Evolutionary conservation across 805 yeast genomes (phyloP).

Genomic region (Kurtzmaniella cleridarum): DNA sequence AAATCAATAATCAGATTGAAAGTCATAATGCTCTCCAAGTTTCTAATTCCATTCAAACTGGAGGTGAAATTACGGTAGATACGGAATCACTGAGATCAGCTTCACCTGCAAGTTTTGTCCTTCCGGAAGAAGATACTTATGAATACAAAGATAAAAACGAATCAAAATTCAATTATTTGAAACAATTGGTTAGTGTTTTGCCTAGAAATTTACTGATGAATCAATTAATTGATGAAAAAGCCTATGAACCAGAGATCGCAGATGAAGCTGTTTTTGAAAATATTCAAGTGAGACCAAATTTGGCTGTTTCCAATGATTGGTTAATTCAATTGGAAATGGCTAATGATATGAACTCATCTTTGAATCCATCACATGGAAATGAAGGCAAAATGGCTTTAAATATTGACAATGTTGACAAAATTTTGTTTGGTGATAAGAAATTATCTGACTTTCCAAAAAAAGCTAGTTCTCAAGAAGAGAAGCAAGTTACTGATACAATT

Average conservation of each 20-base stretch:
- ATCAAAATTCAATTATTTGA: slow-evolving; percentile 27
- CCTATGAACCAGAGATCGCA: slow-evolving; percentile 61
- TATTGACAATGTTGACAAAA: slow-evolving; percentile 38
- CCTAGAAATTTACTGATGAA: slow-evolving; percentile 25
- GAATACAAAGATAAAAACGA: slow-evolving; percentile 7
- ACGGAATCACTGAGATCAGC: slow-evolving; percentile 14
- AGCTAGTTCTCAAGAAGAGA: too few relatives aligned
- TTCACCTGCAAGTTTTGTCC: slow-evolving; percentile 9
- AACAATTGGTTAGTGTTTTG: slow-evolving; percentile 25
- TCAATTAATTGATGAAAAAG: slow-evolving; percentile 53
- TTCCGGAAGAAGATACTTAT: slow-evolving; percentile 8
- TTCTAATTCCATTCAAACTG: slow-evolving; percentile 19
- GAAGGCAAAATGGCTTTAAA: slow-evolving; percentile 14
- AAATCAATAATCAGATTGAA: slow-evolving; percentile 22
- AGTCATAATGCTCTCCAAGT: slow-evolving; percentile 10
- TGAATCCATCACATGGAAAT: slow-evolving; percentile 23
- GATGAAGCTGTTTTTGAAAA: slow-evolving; percentile 29
- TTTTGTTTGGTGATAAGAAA: slow-evolving; percentile 29
- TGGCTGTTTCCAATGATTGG: slow-evolving; percentile 59
- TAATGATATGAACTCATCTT: slow-evolving; percentile 37
- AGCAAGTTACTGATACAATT: background rate
- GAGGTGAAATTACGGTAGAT: slow-evolving; percentile 28
- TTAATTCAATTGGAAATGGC: slow-evolving; percentile 54
- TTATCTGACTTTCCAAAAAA: background rate
- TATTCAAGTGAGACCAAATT: slow-evolving; percentile 37